Evolutionary conservation across 208 protist species (phyloP).

Genomic region (Wallacemonas sp.): DNA sequence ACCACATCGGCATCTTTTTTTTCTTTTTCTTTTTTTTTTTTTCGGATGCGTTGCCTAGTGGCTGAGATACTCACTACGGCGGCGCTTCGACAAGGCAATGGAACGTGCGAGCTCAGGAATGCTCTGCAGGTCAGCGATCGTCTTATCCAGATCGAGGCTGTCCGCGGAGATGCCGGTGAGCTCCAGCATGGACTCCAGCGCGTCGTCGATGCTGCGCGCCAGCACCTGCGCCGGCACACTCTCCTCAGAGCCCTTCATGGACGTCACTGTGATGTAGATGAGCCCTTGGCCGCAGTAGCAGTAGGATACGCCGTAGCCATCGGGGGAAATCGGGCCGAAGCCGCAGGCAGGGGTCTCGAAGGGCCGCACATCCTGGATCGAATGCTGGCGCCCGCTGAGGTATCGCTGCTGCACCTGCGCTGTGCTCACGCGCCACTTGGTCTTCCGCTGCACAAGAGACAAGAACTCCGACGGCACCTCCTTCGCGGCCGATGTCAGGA

Average conservation of each 20-base stretch:
- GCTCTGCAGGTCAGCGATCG: neutral
- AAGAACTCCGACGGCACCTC: conserved; percentile 72
- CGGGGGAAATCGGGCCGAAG: conserved; percentile 85
- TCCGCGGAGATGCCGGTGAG: conserved; percentile 16
- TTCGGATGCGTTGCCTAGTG: neutral
- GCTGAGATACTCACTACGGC: conserved; percentile 13
- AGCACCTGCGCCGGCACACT: conserved; percentile 45
- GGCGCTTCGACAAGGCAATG: conserved; percentile 7
- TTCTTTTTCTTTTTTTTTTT: neutral
- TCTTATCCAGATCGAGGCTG: neutral
- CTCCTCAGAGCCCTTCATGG: conserved; percentile 50
- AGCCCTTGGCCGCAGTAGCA: conserved; percentile 65
- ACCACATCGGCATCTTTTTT: neutral
- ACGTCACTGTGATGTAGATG: conserved; percentile 84
- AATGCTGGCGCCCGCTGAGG: conserved; percentile 47
- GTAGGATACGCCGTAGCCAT: conserved; percentile 93
- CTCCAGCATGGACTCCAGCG: conserved; percentile 48
- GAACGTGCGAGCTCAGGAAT: conserved; percentile 16
- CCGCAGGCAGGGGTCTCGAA: conserved; percentile 72
- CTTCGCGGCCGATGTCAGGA: conserved; percentile 59
- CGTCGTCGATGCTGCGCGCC: conserved; percentile 39
- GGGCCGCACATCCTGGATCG: conserved; percentile 24
- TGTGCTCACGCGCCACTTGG: conserved; percentile 85
- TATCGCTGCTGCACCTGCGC: conserved; percentile 73
- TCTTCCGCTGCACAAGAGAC: conserved; percentile 44